phyloP scores from a whole-genome alignment of 2,329 filamentous ascomycete genomes.

The Cucurbitaria berberidis region DNA sequence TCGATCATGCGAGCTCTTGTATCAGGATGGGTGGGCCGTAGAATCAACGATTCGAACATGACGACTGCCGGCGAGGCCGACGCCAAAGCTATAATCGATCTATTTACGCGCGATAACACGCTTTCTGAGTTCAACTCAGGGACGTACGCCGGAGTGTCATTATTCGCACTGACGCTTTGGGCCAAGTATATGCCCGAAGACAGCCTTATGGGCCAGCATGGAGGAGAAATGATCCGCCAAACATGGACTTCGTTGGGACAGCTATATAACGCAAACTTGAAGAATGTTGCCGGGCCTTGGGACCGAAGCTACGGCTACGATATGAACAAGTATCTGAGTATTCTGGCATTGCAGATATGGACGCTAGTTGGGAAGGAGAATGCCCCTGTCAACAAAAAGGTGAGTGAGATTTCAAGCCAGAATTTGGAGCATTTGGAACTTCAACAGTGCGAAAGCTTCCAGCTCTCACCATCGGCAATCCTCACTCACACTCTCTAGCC shows the following conservation, averaged over 20 bases:
- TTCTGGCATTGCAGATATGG: slow-evolving; percentile 67
- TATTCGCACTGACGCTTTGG: slow-evolving; percentile 65
- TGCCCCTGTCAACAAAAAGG: slow-evolving; percentile 43
- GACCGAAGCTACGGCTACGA: slow-evolving; percentile 69
- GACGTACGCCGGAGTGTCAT: slow-evolving; percentile 67
- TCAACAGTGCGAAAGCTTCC: not conserved
- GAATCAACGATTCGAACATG: slow-evolving; percentile 63
- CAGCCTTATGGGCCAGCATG: slow-evolving; percentile 62
- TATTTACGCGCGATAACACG: slow-evolving; percentile 63
- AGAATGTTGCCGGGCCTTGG: slow-evolving; percentile 69
- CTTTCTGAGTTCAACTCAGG: slow-evolving; percentile 68
- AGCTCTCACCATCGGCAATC: not conserved
- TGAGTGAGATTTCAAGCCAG: slow-evolving; percentile 9
- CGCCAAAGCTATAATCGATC: slow-evolving; percentile 61
- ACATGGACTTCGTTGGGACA: slow-evolving; percentile 61
- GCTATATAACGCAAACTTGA: slow-evolving; percentile 65
- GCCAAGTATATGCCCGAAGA: slow-evolving; percentile 63
- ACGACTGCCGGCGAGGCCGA: slow-evolving; percentile 63
- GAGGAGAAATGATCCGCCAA: slow-evolving; percentile 57
- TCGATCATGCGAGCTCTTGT: slow-evolving; percentile 69
- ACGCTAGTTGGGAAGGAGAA: slow-evolving; percentile 59
- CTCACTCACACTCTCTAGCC: slow-evolving; percentile 41
- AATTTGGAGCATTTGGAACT: not conserved
- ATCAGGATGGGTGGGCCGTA: slow-evolving; percentile 64
- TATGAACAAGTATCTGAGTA: slow-evolving; percentile 66